Conservation (phyloP, 75 land plant species). For the Isoetes taiwanensis region DNA sequence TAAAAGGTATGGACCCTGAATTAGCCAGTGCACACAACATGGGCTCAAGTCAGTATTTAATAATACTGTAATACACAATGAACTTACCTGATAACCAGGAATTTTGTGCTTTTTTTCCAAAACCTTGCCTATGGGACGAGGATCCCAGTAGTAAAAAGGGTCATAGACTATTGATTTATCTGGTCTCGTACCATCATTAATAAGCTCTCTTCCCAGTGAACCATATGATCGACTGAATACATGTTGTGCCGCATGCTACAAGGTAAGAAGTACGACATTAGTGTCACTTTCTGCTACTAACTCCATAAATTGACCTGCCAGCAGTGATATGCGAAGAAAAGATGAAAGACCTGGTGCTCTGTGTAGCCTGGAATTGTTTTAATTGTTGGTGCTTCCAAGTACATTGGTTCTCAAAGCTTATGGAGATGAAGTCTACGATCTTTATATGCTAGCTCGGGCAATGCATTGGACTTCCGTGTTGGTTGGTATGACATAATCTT, state of each 20-base stretch:
- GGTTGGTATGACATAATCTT: background rate
- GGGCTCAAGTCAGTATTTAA: no score
- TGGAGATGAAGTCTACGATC: background rate
- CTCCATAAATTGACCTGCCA: no score
- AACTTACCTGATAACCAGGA: conserved; percentile 1
- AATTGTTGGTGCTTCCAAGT: background rate
- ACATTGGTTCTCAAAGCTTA: background rate
- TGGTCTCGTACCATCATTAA: background rate
- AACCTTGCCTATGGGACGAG: background rate
- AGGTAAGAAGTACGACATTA: background rate
- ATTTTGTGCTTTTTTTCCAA: background rate
- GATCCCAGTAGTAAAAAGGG: conserved; percentile 3
- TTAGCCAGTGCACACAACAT: no score
- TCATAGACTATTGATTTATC: background rate
- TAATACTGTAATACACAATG: no score
- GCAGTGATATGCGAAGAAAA: no score
- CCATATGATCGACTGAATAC: background rate
- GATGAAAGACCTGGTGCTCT: background rate
- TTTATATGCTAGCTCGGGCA: background rate
- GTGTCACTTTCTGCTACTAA: background rate
- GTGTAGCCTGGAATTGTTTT: conserved; percentile 2
- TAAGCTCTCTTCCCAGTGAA: background rate
- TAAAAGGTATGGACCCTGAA: no score
- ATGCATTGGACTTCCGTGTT: background rate
- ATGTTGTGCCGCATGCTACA: conserved; percentile 2